Percentiles rank a stretch among this genome's conserved stretches.
These are phyloP conservation scores for Lactifluus subvellereus DNA, from an alignment of 768 basidiomycete species.

Conservation along the genomic window DNA sequence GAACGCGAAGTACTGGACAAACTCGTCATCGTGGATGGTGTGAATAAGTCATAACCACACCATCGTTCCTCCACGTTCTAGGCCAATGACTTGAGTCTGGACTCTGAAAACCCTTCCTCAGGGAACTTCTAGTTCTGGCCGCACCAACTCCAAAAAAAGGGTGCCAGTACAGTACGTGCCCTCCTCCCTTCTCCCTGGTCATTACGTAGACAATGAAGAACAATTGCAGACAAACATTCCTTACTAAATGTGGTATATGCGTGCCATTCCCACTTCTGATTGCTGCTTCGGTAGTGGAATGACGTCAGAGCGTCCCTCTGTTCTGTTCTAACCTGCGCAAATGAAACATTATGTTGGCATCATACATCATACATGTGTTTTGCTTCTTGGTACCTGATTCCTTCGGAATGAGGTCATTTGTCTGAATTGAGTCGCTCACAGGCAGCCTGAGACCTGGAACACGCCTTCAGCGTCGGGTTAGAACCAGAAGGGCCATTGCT, in stretches of 20 bases:
- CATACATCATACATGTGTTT: background rate
- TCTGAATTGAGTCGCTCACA: background rate
- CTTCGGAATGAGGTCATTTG: background rate
- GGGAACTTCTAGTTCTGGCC: background rate
- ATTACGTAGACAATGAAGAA: background rate
- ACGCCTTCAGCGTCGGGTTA: background rate
- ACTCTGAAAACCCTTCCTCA: background rate
- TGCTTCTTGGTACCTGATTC: background rate
- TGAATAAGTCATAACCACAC: background rate
- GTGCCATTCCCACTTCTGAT: background rate
- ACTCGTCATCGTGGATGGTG: constrained; percentile 49
- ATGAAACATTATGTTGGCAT: background rate
- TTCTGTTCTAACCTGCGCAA: background rate
- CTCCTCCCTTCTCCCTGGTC: background rate
- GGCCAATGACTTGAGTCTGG: background rate
- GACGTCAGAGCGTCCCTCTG: background rate
- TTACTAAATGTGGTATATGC: background rate
- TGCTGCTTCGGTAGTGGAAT: background rate
- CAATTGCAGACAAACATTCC: too few species aligned
- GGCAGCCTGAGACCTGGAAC: background rate
- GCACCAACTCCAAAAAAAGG: background rate
- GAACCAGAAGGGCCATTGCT: background rate
- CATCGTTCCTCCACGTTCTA: background rate
- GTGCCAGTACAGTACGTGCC: background rate
- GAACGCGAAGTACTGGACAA: constrained; percentile 71